Base-by-base conservation (phyloP, 2,329 filamentous ascomycete genomes). In the Uncinocarpus reesii region DNA sequence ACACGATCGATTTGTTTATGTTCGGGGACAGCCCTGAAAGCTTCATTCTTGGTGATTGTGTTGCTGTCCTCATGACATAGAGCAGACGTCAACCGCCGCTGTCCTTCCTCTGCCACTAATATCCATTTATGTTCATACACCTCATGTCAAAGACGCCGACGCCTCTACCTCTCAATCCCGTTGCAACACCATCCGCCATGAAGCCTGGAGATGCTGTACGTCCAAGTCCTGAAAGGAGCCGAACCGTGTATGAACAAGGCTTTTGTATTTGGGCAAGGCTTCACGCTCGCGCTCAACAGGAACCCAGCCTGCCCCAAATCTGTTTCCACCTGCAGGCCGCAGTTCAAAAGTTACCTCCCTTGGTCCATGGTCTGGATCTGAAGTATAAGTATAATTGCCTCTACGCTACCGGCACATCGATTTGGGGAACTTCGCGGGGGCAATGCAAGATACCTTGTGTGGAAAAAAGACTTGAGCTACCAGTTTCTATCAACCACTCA, bases 221-320 rank as follows among this genome's bases (percentile, higher is more conserved):
- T 28, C 42, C 42, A 46, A 36, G 31, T 28, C 13, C 42, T 46
- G 42, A 46, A 20, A 46, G 24, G 24, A 26, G 18, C 24, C 42
- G 32, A 46, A 16, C 18, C 29, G 32, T 46, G 21, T 46, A 36
- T 37, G 31, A 46, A 26, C 16, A 37, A 37, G 32, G 42, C 18
- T 36, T 46, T 46, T 28, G 32, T 37, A 46, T 37, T 36, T 46
- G 42, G 42, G 28, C 29, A 20, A 36, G n/a, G 11, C 42, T 46
- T 37, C 13, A 26, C 24, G 16, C 29, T 18, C 20, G 24, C 16
- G 31, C 42, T 37, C 31, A 7, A 26, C 20, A 46, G 20, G 21
- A 46, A 35, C 18, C 42, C 24, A 29, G 18, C 42, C 21, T 51
- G 10, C 49, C 49, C 13, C 29, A 37, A 38, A 42, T 24, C 28